Base-by-base conservation (phyloP, 257 asterid species). In the Gentiana straminea region DNA sequence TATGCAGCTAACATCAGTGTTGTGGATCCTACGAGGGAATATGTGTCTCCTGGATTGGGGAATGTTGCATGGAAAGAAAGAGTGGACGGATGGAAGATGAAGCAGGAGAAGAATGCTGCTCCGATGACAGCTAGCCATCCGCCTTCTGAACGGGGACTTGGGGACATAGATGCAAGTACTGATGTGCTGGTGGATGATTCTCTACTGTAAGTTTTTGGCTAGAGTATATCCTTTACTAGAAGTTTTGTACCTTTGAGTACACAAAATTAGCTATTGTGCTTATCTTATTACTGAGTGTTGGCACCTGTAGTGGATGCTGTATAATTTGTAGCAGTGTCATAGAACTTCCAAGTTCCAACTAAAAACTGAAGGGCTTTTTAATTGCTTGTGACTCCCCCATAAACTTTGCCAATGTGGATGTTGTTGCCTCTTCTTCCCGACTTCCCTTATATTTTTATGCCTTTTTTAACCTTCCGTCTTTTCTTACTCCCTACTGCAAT, bases 61-160 rank as follows among this genome's bases (percentile, higher is more conserved):
- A 92, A 88, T 78, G 97, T 92, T 75, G 97, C 98, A 65, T 92
- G 98, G 97, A 92, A 88, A 77, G 97, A 92, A 70, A 87, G 98
- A 80, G 97, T 90, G 39, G 96, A 85, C 69, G 98, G 97, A 76
- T 92, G 98, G 98, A 88, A 88, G 75, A 88, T 87, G 95, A 92
- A 88, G 76, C 97, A 88, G 74, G 95, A 92, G 66, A 92, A 88
- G 75, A 86, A 92, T 69, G 86, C 60, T 52, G 69, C 75, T 52
- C 97, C 84, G 47, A 68, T 88, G 85, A 75, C 95, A 44, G 66
- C 85, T 54, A 85, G 94, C 78, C 94, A 79, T 64, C 90, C 94
- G 63, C 94, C 95, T 73, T 85, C 94, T 34, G 97, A 85, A 78
- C 79, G 97, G 76, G 96, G 96, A 51, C 77, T 39, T 51, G 95